These are phyloP conservation scores for Casuarina equisetifolia DNA, from an alignment of 306 rosid species.

Conservation along the genomic window DNA sequence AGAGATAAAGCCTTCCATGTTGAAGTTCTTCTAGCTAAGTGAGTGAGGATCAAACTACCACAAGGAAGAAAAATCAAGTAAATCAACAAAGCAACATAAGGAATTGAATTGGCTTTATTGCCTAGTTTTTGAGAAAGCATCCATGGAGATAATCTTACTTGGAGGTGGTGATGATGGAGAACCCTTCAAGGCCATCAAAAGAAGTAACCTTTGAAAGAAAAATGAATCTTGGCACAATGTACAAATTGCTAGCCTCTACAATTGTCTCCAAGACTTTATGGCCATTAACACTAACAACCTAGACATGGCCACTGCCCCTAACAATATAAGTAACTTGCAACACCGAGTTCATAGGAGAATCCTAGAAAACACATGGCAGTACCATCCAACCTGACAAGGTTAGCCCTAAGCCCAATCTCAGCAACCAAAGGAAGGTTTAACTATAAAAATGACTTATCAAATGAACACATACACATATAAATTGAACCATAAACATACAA, in stretches of 20 bases:
- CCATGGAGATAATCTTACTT: constrained; percentile 36
- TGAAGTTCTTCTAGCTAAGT: constrained; percentile 77
- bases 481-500: no score
- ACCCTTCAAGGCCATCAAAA: constrained; percentile 75
- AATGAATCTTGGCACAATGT: no score
- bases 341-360: constrained; percentile 73
- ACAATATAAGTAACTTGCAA: constrained; percentile 73
- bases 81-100: not conserved
- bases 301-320: constrained; percentile 62
- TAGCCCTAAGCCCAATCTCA: constrained; percentile 69
- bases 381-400: constrained; percentile 73
- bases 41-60: constrained; percentile 76
- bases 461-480: no score
- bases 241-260: constrained; percentile 62
- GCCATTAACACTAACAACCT: constrained; percentile 75
- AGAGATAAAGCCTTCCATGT: constrained; percentile 85
- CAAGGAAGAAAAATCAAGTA: not conserved
- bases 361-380: constrained; percentile 76
- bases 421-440: constrained; percentile 79
- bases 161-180: constrained; percentile 75
- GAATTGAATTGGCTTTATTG: not conserved
- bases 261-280: constrained; percentile 69
- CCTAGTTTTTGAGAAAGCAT: not conserved
- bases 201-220: constrained; percentile 76
- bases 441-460: no score